phyloP scores from a whole-genome alignment of 2,329 filamentous ascomycete species.

The Cryphonectria nitschkei region DNA sequence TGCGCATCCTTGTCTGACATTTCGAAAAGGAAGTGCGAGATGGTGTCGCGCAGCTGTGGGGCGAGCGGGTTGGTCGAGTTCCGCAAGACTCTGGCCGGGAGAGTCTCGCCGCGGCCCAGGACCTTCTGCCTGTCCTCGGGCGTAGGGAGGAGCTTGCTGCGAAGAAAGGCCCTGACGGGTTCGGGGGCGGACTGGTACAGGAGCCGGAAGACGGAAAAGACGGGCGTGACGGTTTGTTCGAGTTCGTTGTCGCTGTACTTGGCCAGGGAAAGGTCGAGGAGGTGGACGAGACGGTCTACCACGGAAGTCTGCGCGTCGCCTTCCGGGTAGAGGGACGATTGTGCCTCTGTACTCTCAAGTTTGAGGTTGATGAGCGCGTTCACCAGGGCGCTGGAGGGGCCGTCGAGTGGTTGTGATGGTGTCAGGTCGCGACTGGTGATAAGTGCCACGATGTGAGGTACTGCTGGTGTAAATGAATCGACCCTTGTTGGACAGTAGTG shows the following conservation, averaged over 20 bases:
- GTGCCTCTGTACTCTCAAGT: conserved; percentile 58
- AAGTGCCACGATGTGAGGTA: conserved; percentile 72
- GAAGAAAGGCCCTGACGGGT: conserved; percentile 64
- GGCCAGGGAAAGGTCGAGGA: conserved; percentile 69
- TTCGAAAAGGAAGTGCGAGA: conserved; percentile 83
- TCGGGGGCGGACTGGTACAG: conserved; percentile 72
- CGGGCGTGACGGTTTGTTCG: conserved; percentile 70
- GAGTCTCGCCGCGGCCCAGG: conserved; percentile 73
- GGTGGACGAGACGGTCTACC: conserved; percentile 66
- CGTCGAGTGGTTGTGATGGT: conserved; percentile 69
- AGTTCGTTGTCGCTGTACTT: conserved; percentile 70
- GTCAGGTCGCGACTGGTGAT: conserved; percentile 63
- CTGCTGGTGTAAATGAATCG: conserved; percentile 65
- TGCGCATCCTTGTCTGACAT: conserved; percentile 80
- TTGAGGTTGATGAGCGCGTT: conserved; percentile 84
- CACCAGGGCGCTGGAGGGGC: conserved; percentile 71
- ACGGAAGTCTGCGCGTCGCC: conserved; percentile 59
- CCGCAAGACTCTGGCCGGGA: conserved; percentile 77
- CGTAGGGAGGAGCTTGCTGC: conserved; percentile 72
- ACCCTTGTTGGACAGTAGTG: conserved; percentile 69
- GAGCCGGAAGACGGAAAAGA: conserved; percentile 73
- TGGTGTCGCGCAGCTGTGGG: conserved; percentile 72
- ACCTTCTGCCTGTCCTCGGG: conserved; percentile 75
- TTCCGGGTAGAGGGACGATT: conserved; percentile 68
- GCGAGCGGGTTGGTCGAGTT: conserved; percentile 75